Percentiles rank a stretch among this genome's conserved stretches.
Evolutionary conservation across 2,329 filamentous ascomycete species (phyloP).

Genomic region (Diaporthe capsici): DNA sequence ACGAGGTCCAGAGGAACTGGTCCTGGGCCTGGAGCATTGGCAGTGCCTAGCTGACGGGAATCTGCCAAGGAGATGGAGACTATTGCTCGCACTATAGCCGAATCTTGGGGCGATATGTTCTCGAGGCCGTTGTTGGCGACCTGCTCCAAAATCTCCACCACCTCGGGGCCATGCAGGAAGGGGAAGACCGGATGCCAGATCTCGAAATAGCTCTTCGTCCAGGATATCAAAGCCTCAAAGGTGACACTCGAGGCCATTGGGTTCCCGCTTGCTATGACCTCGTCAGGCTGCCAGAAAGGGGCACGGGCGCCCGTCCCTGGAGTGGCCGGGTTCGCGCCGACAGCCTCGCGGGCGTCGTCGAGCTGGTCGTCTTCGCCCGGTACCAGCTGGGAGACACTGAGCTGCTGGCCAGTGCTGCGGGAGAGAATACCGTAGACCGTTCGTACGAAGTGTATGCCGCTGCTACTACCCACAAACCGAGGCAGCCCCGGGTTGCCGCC

Average conservation of each 20-base stretch:
- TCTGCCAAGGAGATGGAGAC: constrained; percentile 69
- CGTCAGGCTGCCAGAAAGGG: constrained; percentile 54
- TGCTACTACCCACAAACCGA: constrained; percentile 70
- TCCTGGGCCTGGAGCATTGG: constrained; percentile 44
- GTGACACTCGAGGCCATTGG: constrained; percentile 43
- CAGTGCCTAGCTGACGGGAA: constrained; percentile 56
- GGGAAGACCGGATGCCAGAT: constrained; percentile 71
- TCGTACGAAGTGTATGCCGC: constrained; percentile 71
- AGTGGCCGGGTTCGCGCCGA: constrained; percentile 13
- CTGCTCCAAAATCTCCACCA: constrained; percentile 62
- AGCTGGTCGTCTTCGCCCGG: constrained; percentile 71
- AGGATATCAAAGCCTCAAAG: constrained; percentile 64
- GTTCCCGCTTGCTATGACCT: constrained; percentile 46
- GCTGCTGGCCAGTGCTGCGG: constrained; percentile 30
- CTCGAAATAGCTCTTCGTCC: constrained; percentile 68
- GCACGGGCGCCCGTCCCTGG: constrained; percentile 46
- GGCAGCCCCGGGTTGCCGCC: constrained; percentile 59
- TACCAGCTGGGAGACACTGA: constrained; percentile 56
- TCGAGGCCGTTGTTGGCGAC: constrained; percentile 57
- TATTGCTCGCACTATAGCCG: constrained; percentile 52
- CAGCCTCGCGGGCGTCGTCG: constrained; percentile 43
- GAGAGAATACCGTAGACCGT: constrained; percentile 66
- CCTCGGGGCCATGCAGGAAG: constrained; percentile 67
- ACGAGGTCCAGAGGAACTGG: constrained; percentile 60
- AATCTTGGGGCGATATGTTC: constrained; percentile 29